Evolutionary conservation across 2,329 filamentous ascomycete species (phyloP), one percentile per base, ranked within the genome.

Genomic region (Aspergillus sp.): DNA sequence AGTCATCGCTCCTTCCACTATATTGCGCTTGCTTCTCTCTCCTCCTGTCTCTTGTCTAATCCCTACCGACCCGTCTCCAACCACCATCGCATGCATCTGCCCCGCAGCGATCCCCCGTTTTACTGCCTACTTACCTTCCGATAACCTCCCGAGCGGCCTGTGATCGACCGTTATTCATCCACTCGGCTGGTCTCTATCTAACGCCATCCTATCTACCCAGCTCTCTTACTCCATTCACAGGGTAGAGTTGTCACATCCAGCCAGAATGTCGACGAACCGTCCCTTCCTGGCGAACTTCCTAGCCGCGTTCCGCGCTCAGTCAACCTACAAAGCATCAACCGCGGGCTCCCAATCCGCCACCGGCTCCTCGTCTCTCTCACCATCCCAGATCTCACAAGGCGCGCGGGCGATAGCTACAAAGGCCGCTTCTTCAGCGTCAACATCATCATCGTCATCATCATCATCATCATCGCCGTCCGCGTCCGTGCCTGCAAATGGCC

Each of bases 271-370:
- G 2, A 86, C 83, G 62, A 87, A 88, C 75, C 76, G 85, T 57
- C 85, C 81, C 48, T 89, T 89, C 75, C 80, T 89, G 66, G 81
- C 85, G 64, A 85, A 85, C 76, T 87, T 89, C 75, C 81, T 89
- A 60, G 83, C 86, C 48, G 85, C 85, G 61, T 89, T 89, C 68
- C 81, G 86, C 51, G 84, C 86, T 50, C 85, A 88, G 68, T 85
- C 85, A 42, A 78, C 81, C 55, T 80, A 84, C 62, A 87, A 87
- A 67, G 76, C 84, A 22, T 78, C 83, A 30, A 64, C 70, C 13
- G 65, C 76, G 20, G 70, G 68, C 15, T 60, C 72, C 5, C 64
- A 69, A 39, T 65, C 75, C 8, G 73, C 75, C 51, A 62, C 48
- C 62, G 53, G 69, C 41, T 67, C 66, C 1, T 68, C 77, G 41